A percentile compares a stretch with the other conserved stretches of the same genome.
Conservation (phyloP, 352 stramenopile genomes). For the Thraustochytrium striatum region DNA sequence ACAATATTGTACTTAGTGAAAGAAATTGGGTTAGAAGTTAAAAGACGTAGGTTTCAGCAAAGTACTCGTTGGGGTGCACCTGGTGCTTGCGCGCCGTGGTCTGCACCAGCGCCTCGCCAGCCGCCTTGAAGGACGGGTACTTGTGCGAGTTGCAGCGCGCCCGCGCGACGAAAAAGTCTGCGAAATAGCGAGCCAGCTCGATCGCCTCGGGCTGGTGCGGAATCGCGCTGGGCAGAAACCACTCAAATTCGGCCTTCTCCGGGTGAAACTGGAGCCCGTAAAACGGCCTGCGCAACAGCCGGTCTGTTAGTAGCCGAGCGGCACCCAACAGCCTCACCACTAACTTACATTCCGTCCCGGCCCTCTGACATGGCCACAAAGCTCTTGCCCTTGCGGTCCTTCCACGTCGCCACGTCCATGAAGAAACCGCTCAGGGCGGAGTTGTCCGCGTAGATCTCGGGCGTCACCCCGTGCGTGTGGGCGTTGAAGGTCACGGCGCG, state of each 20-base stretch:
- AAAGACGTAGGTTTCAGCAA: constrained; percentile 41
- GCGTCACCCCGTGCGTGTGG: constrained; percentile 56
- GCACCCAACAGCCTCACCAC: not conserved
- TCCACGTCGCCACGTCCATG: constrained; percentile 52
- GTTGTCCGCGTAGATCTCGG: constrained; percentile 51
- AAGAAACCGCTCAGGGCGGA: constrained; percentile 49
- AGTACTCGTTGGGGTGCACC: constrained; percentile 35
- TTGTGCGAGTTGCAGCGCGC: constrained; percentile 31
- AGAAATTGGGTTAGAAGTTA: no score
- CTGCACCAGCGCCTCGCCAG: constrained; percentile 5
- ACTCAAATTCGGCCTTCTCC: constrained; percentile 86
- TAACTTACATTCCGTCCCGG: constrained; percentile 56
- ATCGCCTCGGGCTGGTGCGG: constrained; percentile 13
- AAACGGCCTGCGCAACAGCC: constrained; percentile 59
- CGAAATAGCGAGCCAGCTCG: constrained; percentile 17
- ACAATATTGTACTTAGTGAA: no score
- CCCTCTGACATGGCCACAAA: constrained; percentile 82
- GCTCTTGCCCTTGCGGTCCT: constrained; percentile 63
- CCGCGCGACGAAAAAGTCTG: constrained; percentile 41
- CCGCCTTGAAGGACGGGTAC: constrained; percentile 4
- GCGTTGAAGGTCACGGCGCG: constrained; percentile 60
- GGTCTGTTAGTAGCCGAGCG: not conserved
- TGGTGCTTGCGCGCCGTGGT: not conserved
- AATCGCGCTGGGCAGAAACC: not conserved
- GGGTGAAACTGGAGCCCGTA: constrained; percentile 86